Evolutionary conservation across 2,329 filamentous ascomycete genomes (phyloP).

Genomic region (Mycosphaerella sp.): DNA sequence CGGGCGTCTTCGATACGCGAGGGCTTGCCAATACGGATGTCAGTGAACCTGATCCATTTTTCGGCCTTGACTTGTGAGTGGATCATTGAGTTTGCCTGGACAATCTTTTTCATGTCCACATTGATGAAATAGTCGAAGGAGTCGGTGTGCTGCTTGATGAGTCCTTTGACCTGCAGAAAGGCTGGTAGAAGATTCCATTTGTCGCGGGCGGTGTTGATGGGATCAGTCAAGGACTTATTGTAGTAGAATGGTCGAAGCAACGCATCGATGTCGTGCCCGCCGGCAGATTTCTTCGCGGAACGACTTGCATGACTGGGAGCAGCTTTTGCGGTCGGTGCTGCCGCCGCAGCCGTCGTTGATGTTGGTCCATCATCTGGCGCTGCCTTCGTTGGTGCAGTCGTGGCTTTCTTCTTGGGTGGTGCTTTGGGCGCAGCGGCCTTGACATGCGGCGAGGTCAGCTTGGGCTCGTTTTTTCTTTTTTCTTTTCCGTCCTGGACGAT

Average conservation of each 20-base stretch:
- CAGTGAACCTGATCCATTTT: constrained; percentile 66
- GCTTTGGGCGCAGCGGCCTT: constrained; percentile 19
- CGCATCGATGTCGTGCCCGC: constrained; percentile 46
- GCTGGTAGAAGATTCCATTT: constrained; percentile 96
- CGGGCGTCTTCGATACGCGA: constrained; percentile 70
- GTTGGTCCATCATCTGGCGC: neutral
- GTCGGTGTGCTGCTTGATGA: constrained; percentile 97
- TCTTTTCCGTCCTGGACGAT: constrained; percentile 10
- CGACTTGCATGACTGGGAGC: constrained; percentile 3
- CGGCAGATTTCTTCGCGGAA: constrained; percentile 21
- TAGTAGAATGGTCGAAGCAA: constrained; percentile 65
- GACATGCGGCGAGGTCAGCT: constrained; percentile 12
- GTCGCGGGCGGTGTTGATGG: constrained; percentile 68
- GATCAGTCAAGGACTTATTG: constrained; percentile 60
- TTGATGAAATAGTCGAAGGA: constrained; percentile 99
- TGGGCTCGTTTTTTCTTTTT: neutral
- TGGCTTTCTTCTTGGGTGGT: constrained; percentile 15
- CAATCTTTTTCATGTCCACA: constrained; percentile 93
- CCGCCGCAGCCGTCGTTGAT: neutral
- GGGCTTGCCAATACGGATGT: constrained; percentile 80
- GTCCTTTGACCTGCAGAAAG: constrained; percentile 95
- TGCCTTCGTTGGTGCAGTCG: constrained; percentile 9
- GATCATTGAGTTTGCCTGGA: constrained; percentile 81
- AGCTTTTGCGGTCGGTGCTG: neutral
- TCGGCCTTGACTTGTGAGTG: constrained; percentile 78